These are phyloP conservation scores for Nemania abortiva DNA, from an alignment of 2,329 filamentous ascomycete genomes.

Conservation along the genomic window DNA sequence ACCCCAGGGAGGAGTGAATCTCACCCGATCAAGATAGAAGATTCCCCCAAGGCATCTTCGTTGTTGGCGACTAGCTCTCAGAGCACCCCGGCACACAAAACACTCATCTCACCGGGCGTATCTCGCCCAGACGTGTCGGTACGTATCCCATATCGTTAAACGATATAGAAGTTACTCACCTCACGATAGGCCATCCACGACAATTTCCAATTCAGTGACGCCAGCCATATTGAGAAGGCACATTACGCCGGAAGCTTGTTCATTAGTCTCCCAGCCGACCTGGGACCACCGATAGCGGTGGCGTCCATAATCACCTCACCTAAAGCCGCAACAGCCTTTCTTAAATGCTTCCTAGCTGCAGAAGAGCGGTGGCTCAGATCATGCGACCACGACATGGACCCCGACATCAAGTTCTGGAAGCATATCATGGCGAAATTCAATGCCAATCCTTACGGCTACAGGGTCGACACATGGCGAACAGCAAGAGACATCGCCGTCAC, in stretches of 20 bases:
- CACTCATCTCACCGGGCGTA: no score
- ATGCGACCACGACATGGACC: slow-evolving; percentile 17
- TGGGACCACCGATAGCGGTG: neutral
- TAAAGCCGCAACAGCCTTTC: slow-evolving; percentile 16
- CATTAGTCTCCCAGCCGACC: no score
- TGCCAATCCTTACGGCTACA: neutral
- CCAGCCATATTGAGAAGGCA: no score
- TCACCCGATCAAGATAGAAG: slow-evolving; percentile 30
- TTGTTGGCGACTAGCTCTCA: neutral
- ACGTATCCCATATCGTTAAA: no score
- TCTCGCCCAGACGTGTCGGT: no score
- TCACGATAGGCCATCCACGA: no score
- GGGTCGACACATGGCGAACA: slow-evolving; percentile 3
- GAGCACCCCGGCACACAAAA: no score
- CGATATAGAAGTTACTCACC: no score
- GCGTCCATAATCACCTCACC: slow-evolving; percentile 19
- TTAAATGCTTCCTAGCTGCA: slow-evolving; percentile 12
- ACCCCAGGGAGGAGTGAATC: slow-evolving; percentile 22
- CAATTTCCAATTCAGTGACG: no score
- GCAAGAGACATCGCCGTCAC: slow-evolving; percentile 13
- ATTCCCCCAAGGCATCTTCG: slow-evolving; percentile 13
- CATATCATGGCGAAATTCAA: slow-evolving; percentile 11
- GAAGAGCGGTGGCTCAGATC: slow-evolving; percentile 23
- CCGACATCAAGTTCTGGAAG: slow-evolving; percentile 20
- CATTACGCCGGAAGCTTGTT: no score